Evolutionary conservation across 306 rosid genomes (phyloP).

Genomic region (Alnus glutinosa): DNA sequence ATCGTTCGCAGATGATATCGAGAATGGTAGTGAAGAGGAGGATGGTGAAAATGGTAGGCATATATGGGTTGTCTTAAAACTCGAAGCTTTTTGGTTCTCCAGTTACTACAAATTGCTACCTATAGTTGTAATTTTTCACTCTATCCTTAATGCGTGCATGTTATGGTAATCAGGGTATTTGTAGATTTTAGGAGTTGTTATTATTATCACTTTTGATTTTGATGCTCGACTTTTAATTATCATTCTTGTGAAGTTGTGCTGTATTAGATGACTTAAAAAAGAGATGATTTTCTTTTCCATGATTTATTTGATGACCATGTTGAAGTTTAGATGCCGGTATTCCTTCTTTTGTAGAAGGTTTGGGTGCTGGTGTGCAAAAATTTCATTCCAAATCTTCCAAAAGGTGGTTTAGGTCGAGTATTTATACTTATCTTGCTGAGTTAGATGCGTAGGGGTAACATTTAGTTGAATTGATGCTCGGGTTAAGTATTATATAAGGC

Average conservation of each 20-base stretch:
- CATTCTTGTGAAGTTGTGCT: neutral
- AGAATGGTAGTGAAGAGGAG: slow-evolving; percentile 76
- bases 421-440: neutral
- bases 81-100: slow-evolving; percentile 4
- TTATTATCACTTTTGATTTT: neutral
- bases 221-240: neutral
- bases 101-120: neutral
- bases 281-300: neutral
- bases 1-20: slow-evolving; percentile 85
- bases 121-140: neutral
- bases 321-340: neutral
- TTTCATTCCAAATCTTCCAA: no score
- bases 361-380: no score
- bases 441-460: neutral
- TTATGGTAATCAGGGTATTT: neutral
- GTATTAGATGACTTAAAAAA: neutral
- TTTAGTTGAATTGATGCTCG: neutral
- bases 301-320: neutral
- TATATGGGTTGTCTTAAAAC: neutral
- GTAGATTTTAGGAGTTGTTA: neutral
- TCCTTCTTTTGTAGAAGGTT: no score
- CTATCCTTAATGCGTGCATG: neutral
- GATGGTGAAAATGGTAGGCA: slow-evolving; percentile 51
- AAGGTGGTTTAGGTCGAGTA: no score
- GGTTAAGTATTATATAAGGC: neutral